phyloP scores from a whole-genome alignment of 345 rosid species.

The Sisymbrium altissimum region DNA sequence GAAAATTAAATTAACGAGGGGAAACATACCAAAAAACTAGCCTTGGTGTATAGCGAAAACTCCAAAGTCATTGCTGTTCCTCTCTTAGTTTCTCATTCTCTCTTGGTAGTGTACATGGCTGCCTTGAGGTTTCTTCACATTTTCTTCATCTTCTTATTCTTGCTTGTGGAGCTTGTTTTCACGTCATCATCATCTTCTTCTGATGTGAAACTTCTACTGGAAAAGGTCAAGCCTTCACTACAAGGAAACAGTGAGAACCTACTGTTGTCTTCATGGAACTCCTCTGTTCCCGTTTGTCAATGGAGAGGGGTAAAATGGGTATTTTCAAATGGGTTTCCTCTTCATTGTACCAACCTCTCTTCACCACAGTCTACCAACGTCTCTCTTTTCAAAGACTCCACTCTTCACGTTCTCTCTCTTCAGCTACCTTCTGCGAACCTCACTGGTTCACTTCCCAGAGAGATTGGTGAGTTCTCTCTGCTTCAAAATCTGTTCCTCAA shows the following conservation, averaged over 20 bases:
- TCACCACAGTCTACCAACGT: conserved; percentile 57
- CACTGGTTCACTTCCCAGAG: conserved; percentile 73
- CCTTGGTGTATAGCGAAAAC: conserved; percentile 17
- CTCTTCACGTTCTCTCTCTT: conserved; percentile 53
- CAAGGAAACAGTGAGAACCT: conserved; percentile 65
- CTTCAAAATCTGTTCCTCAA: conserved; percentile 64
- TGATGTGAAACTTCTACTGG: conserved; percentile 62
- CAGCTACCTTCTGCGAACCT: conserved; percentile 82
- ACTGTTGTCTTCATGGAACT: conserved; percentile 74
- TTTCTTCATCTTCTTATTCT: conserved; percentile 29
- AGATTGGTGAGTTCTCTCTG: conserved; percentile 72
- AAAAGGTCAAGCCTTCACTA: conserved; percentile 55
- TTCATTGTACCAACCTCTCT: conserved; percentile 48
- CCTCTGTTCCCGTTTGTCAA: conserved; percentile 67
- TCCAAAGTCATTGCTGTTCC: conserved; percentile 6
- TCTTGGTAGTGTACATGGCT: conserved; percentile 50
- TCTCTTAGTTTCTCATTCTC: background rate
- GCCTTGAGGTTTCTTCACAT: conserved; percentile 36
- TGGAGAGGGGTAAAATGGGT: conserved; percentile 92
- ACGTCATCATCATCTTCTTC: conserved; percentile 27
- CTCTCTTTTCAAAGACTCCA: conserved; percentile 59
- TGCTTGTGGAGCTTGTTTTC: background rate
- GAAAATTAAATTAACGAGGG: background rate
- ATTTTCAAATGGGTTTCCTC: conserved; percentile 48
- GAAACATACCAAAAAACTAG: conserved; percentile 13